Percentiles rank a stretch among this genome's conserved stretches.
Evolutionary conservation across 176 grass and related monocot genomes (phyloP).

Genomic region (Rhynchospora breviuscula): DNA sequence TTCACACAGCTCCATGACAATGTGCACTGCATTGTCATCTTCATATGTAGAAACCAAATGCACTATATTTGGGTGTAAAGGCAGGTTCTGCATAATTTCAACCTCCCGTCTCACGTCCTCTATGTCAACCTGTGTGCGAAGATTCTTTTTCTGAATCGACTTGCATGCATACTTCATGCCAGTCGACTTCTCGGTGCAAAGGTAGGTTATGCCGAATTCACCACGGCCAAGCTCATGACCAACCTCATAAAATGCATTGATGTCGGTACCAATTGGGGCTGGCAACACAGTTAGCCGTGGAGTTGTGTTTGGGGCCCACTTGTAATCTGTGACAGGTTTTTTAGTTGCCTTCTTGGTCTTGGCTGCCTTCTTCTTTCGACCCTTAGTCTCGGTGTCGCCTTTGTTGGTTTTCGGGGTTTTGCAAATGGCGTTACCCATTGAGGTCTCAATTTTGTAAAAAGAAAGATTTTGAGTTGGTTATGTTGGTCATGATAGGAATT

Average conservation of each 20-base stretch:
- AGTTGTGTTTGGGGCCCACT: background rate
- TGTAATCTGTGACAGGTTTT: background rate
- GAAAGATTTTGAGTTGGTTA: background rate
- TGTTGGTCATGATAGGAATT: background rate
- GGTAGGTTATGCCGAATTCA: conserved; percentile 68
- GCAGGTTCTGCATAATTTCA: background rate
- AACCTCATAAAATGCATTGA: conserved; percentile 40
- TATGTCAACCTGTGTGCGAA: background rate
- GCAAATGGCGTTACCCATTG: conserved; percentile 1
- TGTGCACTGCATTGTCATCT: conserved; percentile 55
- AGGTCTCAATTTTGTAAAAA: background rate
- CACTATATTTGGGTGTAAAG: conserved; percentile 21
- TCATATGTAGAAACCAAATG: conserved; percentile 41
- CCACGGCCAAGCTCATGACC: conserved; percentile 62
- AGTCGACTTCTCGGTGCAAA: conserved; percentile 41
- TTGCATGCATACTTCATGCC: conserved; percentile 57
- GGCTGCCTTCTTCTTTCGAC: background rate
- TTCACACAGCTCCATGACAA: conserved; percentile 90
- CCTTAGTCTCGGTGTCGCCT: background rate
- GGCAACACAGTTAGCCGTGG: background rate
- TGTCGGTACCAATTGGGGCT: conserved; percentile 14
- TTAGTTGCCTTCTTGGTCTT: background rate
- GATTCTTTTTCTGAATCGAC: conserved; percentile 36
- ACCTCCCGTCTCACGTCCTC: conserved; percentile 16
- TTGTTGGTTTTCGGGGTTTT: background rate